phyloP scores from a whole-genome alignment of 495 filamentous ascomycete genomes.

The Polyplosphaeria fusca region DNA sequence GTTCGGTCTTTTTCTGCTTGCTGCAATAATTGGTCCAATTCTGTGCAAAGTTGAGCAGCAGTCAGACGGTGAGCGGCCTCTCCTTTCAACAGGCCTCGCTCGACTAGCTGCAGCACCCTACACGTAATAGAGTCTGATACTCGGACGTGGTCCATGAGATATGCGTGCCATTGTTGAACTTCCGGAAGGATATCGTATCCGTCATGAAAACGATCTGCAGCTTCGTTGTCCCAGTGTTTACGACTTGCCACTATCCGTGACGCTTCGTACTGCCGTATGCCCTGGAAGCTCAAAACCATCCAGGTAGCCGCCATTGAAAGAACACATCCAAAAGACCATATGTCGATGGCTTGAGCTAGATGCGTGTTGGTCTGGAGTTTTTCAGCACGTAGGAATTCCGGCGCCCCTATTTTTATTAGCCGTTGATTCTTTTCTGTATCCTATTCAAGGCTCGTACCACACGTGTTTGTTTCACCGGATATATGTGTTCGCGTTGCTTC shows the following conservation, averaged over 20 bases:
- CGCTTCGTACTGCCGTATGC: constrained; percentile 32
- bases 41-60: too few relatives aligned
- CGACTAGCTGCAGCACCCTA: constrained; percentile 9
- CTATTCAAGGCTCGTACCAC: background rate
- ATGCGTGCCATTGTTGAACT: constrained; percentile 14
- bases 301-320: constrained; percentile 45
- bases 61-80: too few relatives aligned
- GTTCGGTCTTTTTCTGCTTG: too few relatives aligned
- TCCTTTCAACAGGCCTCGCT: too few relatives aligned
- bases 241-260: constrained; percentile 26
- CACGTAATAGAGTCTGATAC: constrained; percentile 3
- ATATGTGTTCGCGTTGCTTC: constrained; percentile 19
- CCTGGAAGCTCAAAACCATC: constrained; percentile 39
- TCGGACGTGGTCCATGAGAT: background rate
- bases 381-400: constrained; percentile 13
- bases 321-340: constrained; percentile 46
- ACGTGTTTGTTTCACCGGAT: constrained; percentile 32
- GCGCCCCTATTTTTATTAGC: constrained; percentile 19
- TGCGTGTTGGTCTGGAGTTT: constrained; percentile 14
- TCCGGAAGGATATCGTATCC: constrained; percentile 4
- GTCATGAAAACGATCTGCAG: constrained; percentile 36
- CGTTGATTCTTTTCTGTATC: constrained; percentile 36
- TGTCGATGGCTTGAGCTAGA: constrained; percentile 43
- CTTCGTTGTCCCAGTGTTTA: background rate
- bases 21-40: too few relatives aligned